phyloP scores from a whole-genome alignment of 495 filamentous ascomycete species.

The Penicillium dipodomyicola region DNA sequence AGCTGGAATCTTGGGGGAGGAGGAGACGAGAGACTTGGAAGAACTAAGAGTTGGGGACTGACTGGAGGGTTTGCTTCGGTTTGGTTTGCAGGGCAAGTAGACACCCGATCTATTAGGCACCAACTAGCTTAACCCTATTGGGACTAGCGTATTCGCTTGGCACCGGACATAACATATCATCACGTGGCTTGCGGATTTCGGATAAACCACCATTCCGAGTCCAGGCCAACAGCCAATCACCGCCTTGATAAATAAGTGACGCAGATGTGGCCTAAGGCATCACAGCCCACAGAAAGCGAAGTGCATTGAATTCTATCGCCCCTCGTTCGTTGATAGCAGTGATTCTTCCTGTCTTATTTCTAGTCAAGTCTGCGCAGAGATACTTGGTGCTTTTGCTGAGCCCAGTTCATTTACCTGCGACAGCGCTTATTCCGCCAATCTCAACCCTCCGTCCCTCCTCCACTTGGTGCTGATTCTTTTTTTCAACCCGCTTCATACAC shows the following conservation, averaged over 20 bases:
- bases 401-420: conserved; percentile 15
- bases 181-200: conserved; percentile 18
- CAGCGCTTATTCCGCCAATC: conserved; percentile 20
- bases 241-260: conserved; percentile 35
- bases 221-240: conserved; percentile 18
- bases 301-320: conserved; percentile 25
- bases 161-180: conserved; percentile 10
- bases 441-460: conserved; percentile 9
- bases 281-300: conserved; percentile 29
- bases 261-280: conserved; percentile 29
- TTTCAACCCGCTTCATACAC: conserved; percentile 16
- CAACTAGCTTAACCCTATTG: conserved; percentile 10
- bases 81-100: conserved; percentile 31
- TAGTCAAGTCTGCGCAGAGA: conserved; percentile 26
- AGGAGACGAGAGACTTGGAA: conserved; percentile 24
- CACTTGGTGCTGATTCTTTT: conserved; percentile 15
- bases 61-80: conserved; percentile 27
- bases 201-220: conserved; percentile 5
- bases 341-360: conserved; percentile 15
- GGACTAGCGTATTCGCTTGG: conserved; percentile 33
- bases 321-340: conserved; percentile 23
- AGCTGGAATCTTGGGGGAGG: conserved; percentile 14
- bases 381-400: conserved; percentile 22
- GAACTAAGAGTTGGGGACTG: conserved; percentile 27
- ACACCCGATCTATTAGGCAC: conserved; percentile 35